These are phyloP conservation scores for Mycosphaerella arachidis DNA, from an alignment of 2,329 filamentous ascomycete genomes.

Conservation along the genomic window DNA sequence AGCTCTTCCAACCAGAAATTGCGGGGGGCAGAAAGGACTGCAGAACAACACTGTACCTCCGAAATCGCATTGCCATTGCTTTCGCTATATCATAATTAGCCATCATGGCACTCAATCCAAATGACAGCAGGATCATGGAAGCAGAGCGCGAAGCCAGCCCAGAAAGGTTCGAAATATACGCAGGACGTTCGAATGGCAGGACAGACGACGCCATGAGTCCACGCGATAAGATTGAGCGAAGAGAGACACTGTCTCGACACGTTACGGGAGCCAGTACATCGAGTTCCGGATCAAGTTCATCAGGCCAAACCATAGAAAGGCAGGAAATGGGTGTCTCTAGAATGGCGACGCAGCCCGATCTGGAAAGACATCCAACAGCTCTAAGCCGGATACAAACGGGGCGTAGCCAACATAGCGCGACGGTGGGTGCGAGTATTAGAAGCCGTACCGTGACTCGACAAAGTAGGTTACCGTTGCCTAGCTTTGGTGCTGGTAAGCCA, in stretches of 20 bases:
- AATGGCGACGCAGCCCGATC: conserved; percentile 53
- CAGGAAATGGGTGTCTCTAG: conserved; percentile 53
- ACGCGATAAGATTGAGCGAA: conserved; percentile 29
- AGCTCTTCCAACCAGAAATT: neutral
- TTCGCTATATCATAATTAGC: neutral
- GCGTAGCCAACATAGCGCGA: conserved; percentile 64
- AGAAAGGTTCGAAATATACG: conserved; percentile 27
- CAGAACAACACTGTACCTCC: neutral
- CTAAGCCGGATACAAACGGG: conserved; percentile 68
- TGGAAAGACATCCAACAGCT: conserved; percentile 67
- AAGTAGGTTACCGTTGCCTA: conserved; percentile 53
- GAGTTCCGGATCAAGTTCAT: conserved; percentile 39
- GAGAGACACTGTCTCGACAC: conserved; percentile 53
- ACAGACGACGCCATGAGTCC: conserved; percentile 34
- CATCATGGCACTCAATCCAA: conserved; percentile 44
- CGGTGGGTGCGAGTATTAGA: conserved; percentile 55
- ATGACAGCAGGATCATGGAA: conserved; percentile 52
- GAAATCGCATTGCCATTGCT: neutral
- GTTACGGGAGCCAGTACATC: conserved; percentile 49
- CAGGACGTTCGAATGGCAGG: conserved; percentile 33
- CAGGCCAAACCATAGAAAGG: conserved; percentile 34
- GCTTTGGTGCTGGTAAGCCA: conserved; percentile 69
- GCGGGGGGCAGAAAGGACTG: neutral
- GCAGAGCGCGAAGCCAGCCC: conserved; percentile 55
- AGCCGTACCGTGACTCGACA: conserved; percentile 33